Evolutionary conservation across 2,329 filamentous ascomycete species (phyloP).

Genomic region (Neoascochyta sp.): DNA sequence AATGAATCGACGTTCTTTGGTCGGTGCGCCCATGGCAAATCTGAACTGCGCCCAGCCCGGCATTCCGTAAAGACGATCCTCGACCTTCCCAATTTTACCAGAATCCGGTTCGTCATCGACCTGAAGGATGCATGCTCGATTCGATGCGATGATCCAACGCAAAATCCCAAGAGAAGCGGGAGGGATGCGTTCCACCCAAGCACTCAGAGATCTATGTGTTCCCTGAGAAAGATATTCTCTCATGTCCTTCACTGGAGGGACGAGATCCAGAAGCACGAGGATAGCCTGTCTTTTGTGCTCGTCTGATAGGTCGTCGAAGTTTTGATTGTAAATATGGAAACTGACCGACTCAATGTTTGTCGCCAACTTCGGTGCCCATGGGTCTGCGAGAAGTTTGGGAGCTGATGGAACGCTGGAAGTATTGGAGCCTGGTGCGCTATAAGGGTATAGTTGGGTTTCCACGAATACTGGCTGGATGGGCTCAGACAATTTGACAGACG

Average conservation of each 20-base stretch:
- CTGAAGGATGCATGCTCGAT: constrained; percentile 79
- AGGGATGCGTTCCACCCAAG: constrained; percentile 60
- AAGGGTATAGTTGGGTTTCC: too few relatives aligned
- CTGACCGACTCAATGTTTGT: too few relatives aligned
- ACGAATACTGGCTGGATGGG: constrained; percentile 23
- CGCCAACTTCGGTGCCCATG: too few relatives aligned
- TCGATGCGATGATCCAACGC: constrained; percentile 86
- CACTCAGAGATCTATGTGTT: constrained; percentile 38
- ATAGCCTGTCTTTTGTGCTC: constrained; percentile 49
- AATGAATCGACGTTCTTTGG: constrained; percentile 76
- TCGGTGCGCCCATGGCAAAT: constrained; percentile 84
- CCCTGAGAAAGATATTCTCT: constrained; percentile 45
- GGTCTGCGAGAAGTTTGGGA: too few relatives aligned
- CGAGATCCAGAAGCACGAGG: constrained; percentile 52
- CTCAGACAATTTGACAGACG: constrained; percentile 38
- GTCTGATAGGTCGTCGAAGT: constrained; percentile 55
- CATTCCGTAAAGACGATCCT: constrained; percentile 61
- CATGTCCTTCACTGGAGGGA: constrained; percentile 62
- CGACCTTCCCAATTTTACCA: constrained; percentile 29
- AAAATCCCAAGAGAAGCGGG: constrained; percentile 65
- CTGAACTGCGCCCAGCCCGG: constrained; percentile 72
- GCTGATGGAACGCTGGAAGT: too few relatives aligned
- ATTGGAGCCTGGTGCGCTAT: too few relatives aligned
- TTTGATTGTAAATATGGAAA: constrained; percentile 50
- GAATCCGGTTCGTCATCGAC: constrained; percentile 49